Evolutionary conservation across 306 rosid genomes (phyloP), one percentile per base, ranked within the genome.

Genomic region (Elaeagnus macrophylla): DNA sequence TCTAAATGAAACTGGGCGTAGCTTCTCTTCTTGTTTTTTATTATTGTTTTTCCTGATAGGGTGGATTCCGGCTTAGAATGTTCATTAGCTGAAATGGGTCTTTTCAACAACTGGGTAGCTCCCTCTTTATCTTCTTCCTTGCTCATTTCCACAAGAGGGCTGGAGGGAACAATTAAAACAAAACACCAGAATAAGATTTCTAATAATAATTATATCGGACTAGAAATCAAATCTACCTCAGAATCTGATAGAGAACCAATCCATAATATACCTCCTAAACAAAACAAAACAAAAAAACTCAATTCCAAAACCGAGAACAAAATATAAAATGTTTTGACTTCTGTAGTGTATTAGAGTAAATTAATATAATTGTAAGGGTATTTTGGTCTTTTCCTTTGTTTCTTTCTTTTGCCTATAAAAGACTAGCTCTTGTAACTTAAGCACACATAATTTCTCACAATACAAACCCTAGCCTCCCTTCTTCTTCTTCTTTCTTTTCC

Each of bases 1-100:
- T 86, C 89, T 15, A 91, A 66, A 74, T 91, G 81, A 42, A 81
- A 74, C 57, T 90, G 89, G 5, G 88, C 95, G 47, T 86, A 86
- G 77, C 77, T 81, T 72, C 91, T 79, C 68, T 86, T 86, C 83
- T 90, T 81, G 70, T 86, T 90, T 75, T 80, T 81, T 12, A 51
- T 67, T 48, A 75, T 51, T 1, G 77, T 47, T 71, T 12, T 80
- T 40, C 69, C 75, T 39, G 66, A 60, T 14, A 32, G 11, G 5
- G 43, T 36, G 0, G 60, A 62, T 51, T 59, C 63, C 0, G 62
- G 60, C 37, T 55, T 53, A 12, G 61, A 7, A 48, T 47, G 38
- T 1, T 60, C 51, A 16, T 51, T 11, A 13, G 55, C 56, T 0
- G 61, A 51, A 57, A 16, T 5, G 25, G 44, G 42, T 48, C 25